Evolutionary conservation across 2,329 filamentous ascomycete genomes (phyloP), one percentile per base, ranked within the genome.

Genomic region (Penicillium psychrosexuale): DNA sequence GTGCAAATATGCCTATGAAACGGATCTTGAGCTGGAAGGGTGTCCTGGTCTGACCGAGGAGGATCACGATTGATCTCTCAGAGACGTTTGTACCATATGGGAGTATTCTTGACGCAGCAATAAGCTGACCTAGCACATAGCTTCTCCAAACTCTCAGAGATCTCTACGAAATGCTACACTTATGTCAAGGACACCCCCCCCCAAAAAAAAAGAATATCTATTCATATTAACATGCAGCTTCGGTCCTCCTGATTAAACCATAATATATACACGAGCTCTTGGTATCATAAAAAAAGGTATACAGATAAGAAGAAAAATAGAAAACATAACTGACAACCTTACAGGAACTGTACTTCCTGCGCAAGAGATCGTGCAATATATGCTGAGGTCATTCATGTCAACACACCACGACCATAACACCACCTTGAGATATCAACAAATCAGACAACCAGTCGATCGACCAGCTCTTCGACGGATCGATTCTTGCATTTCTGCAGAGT

Each of bases 31-130:
- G 66, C 86, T 97, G 87, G 90, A 94, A 12, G 92, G 90, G 0
- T 99, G 94, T 78, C 93, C 94, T 0, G 94, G 94, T 0, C 53
- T 87, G 34, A 89, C 85, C 0, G 94, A 97, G 73, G 91, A 96
- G 67, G 92, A 97, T 65, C 84, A 87, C 68, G 84, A 84, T 63
- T 86, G 70, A 83, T 37, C 27, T 8, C 17, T 13, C n/a, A 7
- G 37, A 49, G 8, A 9, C 39, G 37, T 42, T 53, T 56, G 47
- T 46, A 56, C 6, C 9, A 47, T 34, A 48, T 46, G 24, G 12
- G 28, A 27, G 15, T 17, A 15, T n/a, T 8, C 37, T 42, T 30
- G 28, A 13, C 9, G n/a, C 24, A 27, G n/a, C 17, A 15, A 37
- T 36, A 8, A 37, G 22, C 22, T 24, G 28, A 31, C n/a, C 11